Evolutionary conservation across 2,329 filamentous ascomycete species (phyloP).

Genomic region (Cladosporium austrohemisphaericum): DNA sequence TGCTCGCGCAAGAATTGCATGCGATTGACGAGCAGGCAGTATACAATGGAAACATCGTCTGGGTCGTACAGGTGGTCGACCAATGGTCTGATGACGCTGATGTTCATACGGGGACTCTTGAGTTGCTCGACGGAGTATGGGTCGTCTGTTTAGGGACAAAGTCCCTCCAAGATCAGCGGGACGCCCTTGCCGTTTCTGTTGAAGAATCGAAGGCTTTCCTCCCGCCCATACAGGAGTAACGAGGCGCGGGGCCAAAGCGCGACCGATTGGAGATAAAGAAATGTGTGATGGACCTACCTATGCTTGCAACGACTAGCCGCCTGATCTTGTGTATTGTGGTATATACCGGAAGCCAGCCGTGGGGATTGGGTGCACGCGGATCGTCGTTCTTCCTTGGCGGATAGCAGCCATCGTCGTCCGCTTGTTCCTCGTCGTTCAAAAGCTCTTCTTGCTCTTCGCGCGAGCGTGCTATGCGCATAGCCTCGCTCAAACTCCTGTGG

Average conservation of each 20-base stretch:
- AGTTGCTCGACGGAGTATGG: slow-evolving; percentile 71
- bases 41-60: slow-evolving; percentile 78
- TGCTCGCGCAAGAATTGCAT: slow-evolving; percentile 77
- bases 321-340: slow-evolving; percentile 65
- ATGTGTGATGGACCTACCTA: slow-evolving; percentile 32
- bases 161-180: slow-evolving; percentile 1
- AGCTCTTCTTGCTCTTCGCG: slow-evolving; percentile 49
- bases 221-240: background rate
- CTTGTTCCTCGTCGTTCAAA: slow-evolving; percentile 43
- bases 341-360: slow-evolving; percentile 67
- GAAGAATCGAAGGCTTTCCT: slow-evolving; percentile 18
- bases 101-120: slow-evolving; percentile 75
- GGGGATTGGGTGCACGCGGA: slow-evolving; percentile 50
- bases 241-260: slow-evolving; percentile 7
- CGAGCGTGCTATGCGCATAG: slow-evolving; percentile 38
- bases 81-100: slow-evolving; percentile 71
- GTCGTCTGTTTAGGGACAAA: slow-evolving; percentile 46
- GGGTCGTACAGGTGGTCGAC: slow-evolving; percentile 80
- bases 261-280: background rate
- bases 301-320: slow-evolving; percentile 45
- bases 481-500: slow-evolving; percentile 36
- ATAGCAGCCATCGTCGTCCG: slow-evolving; percentile 45
- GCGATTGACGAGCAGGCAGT: slow-evolving; percentile 78
- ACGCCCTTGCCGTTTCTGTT: slow-evolving; percentile 12
- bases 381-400: slow-evolving; percentile 37